A percentile compares a stretch with the other conserved stretches of the same genome.
These are phyloP conservation scores for Aschersonia sp. DNA, from an alignment of 2,329 filamentous ascomycete species.

Conservation along the genomic window DNA sequence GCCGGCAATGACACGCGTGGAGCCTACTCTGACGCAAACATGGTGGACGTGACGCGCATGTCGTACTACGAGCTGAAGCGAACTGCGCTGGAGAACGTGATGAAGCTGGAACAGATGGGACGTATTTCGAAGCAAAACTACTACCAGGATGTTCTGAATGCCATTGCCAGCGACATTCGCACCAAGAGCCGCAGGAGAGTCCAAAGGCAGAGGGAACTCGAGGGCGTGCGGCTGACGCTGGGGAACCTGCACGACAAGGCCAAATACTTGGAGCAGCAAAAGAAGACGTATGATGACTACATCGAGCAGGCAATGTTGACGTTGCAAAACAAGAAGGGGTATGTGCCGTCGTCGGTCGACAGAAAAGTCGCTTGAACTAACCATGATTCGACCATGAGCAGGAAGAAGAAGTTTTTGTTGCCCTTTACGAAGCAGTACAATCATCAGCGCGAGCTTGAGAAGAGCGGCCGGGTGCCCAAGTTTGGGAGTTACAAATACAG, in stretches of 20 bases:
- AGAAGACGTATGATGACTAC: conserved; percentile 97
- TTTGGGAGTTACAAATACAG: conserved; percentile 98
- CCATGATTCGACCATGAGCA: conserved; percentile 13
- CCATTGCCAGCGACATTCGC: conserved; percentile 89
- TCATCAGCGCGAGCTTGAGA: conserved; percentile 89
- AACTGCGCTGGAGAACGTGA: conserved; percentile 84
- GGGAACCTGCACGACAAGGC: conserved; percentile 72
- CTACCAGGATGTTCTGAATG: conserved; percentile 96
- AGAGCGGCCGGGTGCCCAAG: conserved; percentile 83
- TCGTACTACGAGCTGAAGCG: conserved; percentile 86
- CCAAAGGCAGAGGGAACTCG: conserved; percentile 80
- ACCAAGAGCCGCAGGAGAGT: conserved; percentile 90
- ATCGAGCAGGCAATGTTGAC: conserved; percentile 98
- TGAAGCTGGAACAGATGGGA: conserved; percentile 73
- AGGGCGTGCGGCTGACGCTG: conserved; percentile 65
- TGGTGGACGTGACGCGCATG: conserved; percentile 81
- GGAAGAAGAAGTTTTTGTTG: conserved; percentile 83
- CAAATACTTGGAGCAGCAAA: conserved; percentile 81
- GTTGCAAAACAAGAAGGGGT: conserved; percentile 89
- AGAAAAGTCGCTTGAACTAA: background rate
- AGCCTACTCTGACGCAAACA: conserved; percentile 79
- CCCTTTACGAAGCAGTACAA: conserved; percentile 99
- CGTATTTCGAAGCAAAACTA: conserved; percentile 81
- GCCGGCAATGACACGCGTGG: conserved; percentile 55
- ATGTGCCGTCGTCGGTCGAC: conserved; percentile 16